phyloP scores from a whole-genome alignment of 1,284 basidiomycete genomes.

The Heterobasidion occidentale region DNA sequence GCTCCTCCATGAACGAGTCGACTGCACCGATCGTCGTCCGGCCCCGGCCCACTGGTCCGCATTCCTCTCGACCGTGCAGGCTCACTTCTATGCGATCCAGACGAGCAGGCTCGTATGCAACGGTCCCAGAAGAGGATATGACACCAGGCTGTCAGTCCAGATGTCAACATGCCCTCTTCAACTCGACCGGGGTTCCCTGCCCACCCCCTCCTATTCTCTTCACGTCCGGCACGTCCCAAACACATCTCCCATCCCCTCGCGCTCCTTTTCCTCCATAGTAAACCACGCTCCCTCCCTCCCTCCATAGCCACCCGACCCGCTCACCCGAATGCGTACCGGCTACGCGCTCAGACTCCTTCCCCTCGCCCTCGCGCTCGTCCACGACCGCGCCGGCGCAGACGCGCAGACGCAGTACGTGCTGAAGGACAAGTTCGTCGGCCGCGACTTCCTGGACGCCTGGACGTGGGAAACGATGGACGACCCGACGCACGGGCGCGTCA shows the following conservation, averaged over 20 bases:
- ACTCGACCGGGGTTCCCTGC: conserved; percentile 12
- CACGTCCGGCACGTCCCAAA: conserved; percentile 12
- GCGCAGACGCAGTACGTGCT: conserved; percentile 16
- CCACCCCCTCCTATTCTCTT: conserved; percentile 21
- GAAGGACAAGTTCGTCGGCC: conserved; percentile 28
- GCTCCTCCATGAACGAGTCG: too few relatives aligned
- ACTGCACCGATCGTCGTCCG: too few relatives aligned
- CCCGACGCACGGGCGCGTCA: conserved; percentile 48
- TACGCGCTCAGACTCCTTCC: conserved; percentile 12
- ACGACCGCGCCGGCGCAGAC: conserved; percentile 7
- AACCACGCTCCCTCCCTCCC: not conserved
- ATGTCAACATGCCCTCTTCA: too few relatives aligned
- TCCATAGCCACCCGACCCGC: not conserved
- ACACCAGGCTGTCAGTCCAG: too few relatives aligned
- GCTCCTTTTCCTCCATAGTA: not conserved
- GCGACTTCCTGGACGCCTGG: conserved; percentile 37
- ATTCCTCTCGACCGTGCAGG: too few relatives aligned
- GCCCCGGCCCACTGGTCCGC: too few relatives aligned
- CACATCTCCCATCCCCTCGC: conserved; percentile 13
- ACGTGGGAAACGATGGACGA: conserved; percentile 40
- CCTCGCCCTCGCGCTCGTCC: conserved; percentile 13
- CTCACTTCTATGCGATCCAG: too few relatives aligned
- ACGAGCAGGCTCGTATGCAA: too few relatives aligned
- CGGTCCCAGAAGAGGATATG: too few relatives aligned
- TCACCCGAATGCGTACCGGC: conserved; percentile 19